These are phyloP conservation scores for Chlorella sp. DNA, from an alignment of 139 green algal species.

Conservation along the genomic window DNA sequence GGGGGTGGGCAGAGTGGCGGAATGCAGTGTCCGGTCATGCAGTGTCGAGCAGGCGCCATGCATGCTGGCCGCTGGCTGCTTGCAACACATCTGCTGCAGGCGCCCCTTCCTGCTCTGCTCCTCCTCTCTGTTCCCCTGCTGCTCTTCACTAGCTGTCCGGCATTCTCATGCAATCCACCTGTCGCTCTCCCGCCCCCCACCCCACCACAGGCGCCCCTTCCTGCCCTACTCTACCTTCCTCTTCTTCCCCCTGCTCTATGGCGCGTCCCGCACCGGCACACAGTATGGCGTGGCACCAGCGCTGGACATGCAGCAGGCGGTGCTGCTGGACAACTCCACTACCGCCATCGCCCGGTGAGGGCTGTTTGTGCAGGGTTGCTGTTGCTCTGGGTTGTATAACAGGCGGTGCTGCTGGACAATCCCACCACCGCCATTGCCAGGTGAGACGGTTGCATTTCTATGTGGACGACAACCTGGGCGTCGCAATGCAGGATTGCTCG, in stretches of 20 bases:
- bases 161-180: no score
- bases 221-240: slow-evolving; percentile 12
- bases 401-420: neutral
- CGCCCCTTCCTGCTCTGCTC: neutral
- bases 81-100: no score
- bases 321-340: neutral
- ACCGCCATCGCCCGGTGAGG: neutral
- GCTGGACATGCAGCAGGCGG: neutral
- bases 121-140: no score
- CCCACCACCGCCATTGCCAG: neutral
- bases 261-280: neutral
- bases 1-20: neutral
- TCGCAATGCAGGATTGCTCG: no score
- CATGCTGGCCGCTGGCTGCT: no score
- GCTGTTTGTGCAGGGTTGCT: no score
- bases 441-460: no score
- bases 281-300: neutral
- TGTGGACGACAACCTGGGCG: no score
- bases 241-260: slow-evolving; percentile 1
- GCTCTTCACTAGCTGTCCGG: no score
- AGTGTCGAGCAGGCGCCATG: no score
- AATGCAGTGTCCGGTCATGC: neutral
- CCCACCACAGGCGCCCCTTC: slow-evolving; percentile 11
- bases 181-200: neutral
- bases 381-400: no score